Conservation (phyloP, 2,329 filamentous ascomycete genomes). For the Apiospora kogelbergensis region DNA sequence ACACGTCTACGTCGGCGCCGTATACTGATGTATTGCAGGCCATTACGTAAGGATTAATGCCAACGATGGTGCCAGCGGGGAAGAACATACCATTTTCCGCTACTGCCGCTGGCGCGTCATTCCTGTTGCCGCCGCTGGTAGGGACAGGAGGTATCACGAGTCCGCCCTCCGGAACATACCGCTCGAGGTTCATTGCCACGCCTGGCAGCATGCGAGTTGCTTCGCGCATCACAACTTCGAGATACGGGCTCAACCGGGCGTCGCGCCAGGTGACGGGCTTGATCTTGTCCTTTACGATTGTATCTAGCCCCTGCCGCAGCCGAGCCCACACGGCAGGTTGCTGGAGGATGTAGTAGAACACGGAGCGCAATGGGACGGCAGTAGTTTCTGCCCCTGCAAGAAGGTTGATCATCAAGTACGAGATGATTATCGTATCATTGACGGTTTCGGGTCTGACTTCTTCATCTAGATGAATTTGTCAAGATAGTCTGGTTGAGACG, state of each 20-base stretch:
- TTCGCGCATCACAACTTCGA: conserved; percentile 46
- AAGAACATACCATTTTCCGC: conserved; percentile 19
- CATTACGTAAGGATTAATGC: conserved; percentile 30
- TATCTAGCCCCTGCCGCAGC: conserved; percentile 35
- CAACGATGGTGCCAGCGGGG: conserved; percentile 28
- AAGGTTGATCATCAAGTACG: conserved; percentile 20
- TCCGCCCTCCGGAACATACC: conserved; percentile 38
- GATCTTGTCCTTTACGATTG: conserved; percentile 18
- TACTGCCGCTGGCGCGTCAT: background rate
- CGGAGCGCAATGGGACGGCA: conserved; percentile 24
- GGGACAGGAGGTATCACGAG: background rate
- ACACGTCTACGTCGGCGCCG: conserved; percentile 38
- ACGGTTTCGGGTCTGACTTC: conserved; percentile 25
- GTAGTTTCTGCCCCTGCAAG: conserved; percentile 16
- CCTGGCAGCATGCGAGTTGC: conserved; percentile 42
- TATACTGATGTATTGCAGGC: conserved; percentile 35
- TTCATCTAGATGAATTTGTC: conserved; percentile 29
- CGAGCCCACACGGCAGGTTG: conserved; percentile 23
- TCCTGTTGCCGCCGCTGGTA: background rate
- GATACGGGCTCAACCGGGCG: conserved; percentile 27
- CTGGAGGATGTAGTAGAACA: conserved; percentile 33
- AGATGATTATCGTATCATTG: conserved; percentile 27
- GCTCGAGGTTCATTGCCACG: conserved; percentile 40
- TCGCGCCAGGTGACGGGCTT: conserved; percentile 15
- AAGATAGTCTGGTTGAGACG: conserved; percentile 21